phyloP scores from a whole-genome alignment of 2,329 filamentous ascomycete species.

The Coniella vitis region DNA sequence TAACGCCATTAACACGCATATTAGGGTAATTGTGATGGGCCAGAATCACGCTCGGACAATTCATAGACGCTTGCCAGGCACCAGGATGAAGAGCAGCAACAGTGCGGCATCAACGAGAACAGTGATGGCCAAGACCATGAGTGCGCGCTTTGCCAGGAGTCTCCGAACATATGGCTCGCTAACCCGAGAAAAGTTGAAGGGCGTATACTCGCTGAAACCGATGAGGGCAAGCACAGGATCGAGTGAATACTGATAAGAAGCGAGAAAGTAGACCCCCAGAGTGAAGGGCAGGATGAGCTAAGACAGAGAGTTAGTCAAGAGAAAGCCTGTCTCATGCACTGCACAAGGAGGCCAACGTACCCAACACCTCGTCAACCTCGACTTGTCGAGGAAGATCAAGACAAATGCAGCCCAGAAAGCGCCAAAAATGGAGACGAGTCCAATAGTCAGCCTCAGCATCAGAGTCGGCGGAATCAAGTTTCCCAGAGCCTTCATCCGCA shows the following conservation, averaged over 20 bases:
- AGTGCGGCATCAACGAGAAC: slow-evolving; percentile 72
- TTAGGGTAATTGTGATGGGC: neutral
- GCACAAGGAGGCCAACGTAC: slow-evolving; percentile 44
- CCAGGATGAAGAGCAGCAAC: slow-evolving; percentile 86
- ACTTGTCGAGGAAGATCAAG: slow-evolving; percentile 81
- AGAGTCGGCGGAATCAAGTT: slow-evolving; percentile 91
- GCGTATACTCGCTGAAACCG: slow-evolving; percentile 94
- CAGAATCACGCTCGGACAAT: neutral
- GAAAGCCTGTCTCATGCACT: no score
- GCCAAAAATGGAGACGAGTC: slow-evolving; percentile 79
- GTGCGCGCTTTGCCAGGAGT: slow-evolving; percentile 73
- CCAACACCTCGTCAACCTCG: slow-evolving; percentile 71
- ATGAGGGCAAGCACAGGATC: slow-evolving; percentile 83
- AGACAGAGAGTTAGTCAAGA: slow-evolving; percentile 16
- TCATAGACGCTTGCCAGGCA: slow-evolving; percentile 78
- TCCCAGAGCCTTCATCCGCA: slow-evolving; percentile 89
- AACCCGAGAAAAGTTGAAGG: slow-evolving; percentile 83
- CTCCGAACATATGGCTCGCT: slow-evolving; percentile 86
- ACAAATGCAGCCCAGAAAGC: slow-evolving; percentile 93
- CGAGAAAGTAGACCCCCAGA: slow-evolving; percentile 78
- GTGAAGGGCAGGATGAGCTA: slow-evolving; percentile 80
- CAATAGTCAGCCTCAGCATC: slow-evolving; percentile 76
- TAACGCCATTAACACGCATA: slow-evolving; percentile 7
- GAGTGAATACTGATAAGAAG: slow-evolving; percentile 91
- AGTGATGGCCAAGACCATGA: slow-evolving; percentile 74